Base-by-base conservation (phyloP, 352 stramenopile genomes). In the Peronospora destructor region DNA sequence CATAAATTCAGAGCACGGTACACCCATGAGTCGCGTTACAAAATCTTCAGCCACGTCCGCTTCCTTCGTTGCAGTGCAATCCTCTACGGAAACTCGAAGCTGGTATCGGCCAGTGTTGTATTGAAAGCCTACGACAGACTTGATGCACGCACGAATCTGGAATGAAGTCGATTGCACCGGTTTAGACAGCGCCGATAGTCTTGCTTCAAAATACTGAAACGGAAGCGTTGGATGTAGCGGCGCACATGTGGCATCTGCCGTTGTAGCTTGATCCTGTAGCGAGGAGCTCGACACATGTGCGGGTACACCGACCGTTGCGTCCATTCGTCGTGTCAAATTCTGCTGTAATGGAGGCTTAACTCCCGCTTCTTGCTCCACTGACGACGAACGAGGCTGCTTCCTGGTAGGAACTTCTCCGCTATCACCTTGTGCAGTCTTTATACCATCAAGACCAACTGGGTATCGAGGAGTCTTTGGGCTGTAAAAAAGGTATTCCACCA, bases 41-140 rank as follows among this genome's bases (percentile, higher is more conserved):
- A 89, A 81, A 11, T 55, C 57, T 10, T 76, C 68, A 32, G 71
- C 68, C 5, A 88, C 73, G 17, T 69, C 53, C 21, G 68, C 78
- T 30, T 76, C 51, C 14, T 56, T 64, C n/a, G 63, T 74, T 28
- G 59, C 61, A n/a, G 78, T 88, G 49, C 76, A 81, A 54, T 92
- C 82, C 57, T 92, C 82, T 8, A 92, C 69, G 6, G 76, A 67
- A 37, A 91, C 77, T 23, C 76, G 75, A 25, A 92, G 68, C 5
- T 79, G 64, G 53, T 89, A 92, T 10, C 53, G 49, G 3, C 82
- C 82, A 3, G 66, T 84, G 28, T 84, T 69, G 45, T 86, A 92
- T 53, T 89, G 73, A 57, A 92, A 92, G 0, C 74, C 73, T n/a
- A 76, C 60, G 13, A 92, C 82, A 13, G 82, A 92, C 61, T 92